Conservation (phyloP, 345 rosid species). For the Corymbia maculata region DNA sequence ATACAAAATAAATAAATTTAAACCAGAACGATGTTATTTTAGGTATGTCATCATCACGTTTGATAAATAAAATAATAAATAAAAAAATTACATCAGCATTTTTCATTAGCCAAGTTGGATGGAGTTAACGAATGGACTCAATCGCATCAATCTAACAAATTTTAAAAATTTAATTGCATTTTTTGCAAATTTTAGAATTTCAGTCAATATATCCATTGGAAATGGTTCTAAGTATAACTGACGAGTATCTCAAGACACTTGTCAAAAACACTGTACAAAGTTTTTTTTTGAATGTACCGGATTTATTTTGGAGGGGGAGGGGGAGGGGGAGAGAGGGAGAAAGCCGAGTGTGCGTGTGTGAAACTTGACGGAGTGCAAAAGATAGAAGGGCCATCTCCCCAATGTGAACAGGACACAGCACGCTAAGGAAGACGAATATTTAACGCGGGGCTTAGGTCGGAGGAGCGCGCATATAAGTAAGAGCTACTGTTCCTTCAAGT, state of each 20-base stretch:
- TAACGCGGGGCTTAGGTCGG: background rate
- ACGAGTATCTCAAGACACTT: background rate
- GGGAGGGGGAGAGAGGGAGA: background rate
- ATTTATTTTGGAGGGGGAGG: background rate
- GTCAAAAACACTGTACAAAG: background rate
- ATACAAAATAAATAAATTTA: too few relatives aligned
- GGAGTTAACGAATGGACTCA: fast-evolving
- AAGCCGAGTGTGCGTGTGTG: background rate
- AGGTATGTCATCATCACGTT: fast-evolving
- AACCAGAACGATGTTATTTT: fast-evolving
- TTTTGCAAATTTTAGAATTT: fast-evolving
- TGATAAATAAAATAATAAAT: fast-evolving
- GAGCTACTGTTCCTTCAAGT: background rate
- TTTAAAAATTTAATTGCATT: too few relatives aligned
- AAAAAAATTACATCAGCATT: fast-evolving
- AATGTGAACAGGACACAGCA: background rate
- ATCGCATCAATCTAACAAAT: fast-evolving
- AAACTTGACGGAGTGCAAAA: background rate
- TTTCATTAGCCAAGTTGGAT: fast-evolving
- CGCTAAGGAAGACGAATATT: background rate
- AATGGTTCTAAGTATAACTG: background rate
- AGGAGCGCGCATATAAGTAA: background rate
- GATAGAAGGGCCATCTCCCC: background rate
- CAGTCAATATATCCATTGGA: fast-evolving
- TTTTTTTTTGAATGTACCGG: background rate